Base-by-base conservation (phyloP, 345 rosid genomes). In the Erysimum cheiranthoides region DNA sequence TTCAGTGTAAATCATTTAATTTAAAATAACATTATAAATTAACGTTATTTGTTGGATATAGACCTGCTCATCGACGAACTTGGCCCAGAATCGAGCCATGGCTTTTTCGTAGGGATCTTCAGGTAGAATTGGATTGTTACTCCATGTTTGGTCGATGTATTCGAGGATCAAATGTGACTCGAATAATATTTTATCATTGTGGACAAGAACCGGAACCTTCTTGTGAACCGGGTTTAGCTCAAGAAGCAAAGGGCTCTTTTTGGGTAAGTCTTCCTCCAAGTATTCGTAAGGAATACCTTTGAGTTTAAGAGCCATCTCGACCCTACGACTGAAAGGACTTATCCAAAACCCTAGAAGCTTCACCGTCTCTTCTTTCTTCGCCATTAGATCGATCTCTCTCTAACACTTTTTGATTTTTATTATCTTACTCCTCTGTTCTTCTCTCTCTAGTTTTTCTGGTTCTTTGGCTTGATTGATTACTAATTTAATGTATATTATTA, bases 131-230 rank as follows among this genome's bases (percentile, higher is more conserved):
- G 87, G 87, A 59, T 80, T 67, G 13, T 38, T 7, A 5, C 25
- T 78, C 85, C 89, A 83, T 7, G 84, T 83, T 46, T 78, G 78
- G 13, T 85, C 83, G 66, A 85, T 80, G 80, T 83, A 85, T 8
- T 85, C 83, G 8, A 85, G 78, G 43, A 82, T 82, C 14, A 78
- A 7, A 4, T 39, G 69, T 5, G 84, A 85, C 62, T 82, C 86
- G 3, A 14, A 27, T 7, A 82, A 14, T 1, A 84, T 66, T 59
- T 80, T 80, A 21, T 76, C 85, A 18, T 67, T 76, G 80, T 83
- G 88, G 5, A 81, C 71, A 31, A 85, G 79, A 61, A 85, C 86
- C 10, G 85, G 86, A 1, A 83, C 47, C 54, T 83, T 80, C 67
- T 82, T 75, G 50, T 84, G 74, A 38, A 86, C 39, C 1, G 87